Evolutionary conservation across 257 asterid genomes (phyloP).

Genomic region (Leptodermis oblonga): DNA sequence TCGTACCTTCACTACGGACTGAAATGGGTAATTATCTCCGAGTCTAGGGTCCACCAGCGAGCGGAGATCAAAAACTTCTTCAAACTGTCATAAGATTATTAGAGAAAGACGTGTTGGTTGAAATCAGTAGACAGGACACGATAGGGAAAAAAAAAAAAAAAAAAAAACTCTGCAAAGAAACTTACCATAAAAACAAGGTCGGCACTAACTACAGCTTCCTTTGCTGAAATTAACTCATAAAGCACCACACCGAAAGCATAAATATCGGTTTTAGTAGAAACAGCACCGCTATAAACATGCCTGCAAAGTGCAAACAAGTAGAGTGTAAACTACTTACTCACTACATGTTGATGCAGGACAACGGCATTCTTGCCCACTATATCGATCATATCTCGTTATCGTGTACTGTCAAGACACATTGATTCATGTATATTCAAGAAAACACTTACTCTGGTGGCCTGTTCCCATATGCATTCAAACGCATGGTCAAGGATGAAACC

Average conservation of each 20-base stretch:
- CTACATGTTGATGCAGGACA: neutral
- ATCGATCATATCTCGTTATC: too few species aligned
- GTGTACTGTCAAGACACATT: too few species aligned
- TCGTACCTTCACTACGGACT: neutral
- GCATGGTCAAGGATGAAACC: neutral
- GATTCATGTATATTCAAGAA: too few species aligned
- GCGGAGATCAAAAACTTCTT: neutral
- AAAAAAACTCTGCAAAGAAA: too few species aligned
- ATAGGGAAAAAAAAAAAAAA: too few species aligned
- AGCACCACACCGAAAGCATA: neutral
- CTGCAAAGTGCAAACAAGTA: too few species aligned
- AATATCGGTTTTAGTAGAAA: neutral
- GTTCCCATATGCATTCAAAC: neutral
- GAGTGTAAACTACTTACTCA: neutral
- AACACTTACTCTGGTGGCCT: neutral
- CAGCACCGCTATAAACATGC: neutral
- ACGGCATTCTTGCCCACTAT: neutral
- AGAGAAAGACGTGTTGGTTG: too few species aligned
- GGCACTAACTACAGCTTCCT: neutral
- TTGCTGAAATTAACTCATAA: neutral
- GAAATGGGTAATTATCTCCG: neutral
- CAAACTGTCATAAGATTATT: too few species aligned
- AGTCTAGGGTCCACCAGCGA: neutral
- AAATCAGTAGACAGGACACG: too few species aligned
- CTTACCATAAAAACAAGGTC: too few species aligned